phyloP scores from a whole-genome alignment of 2,329 filamentous ascomycete genomes.

The Dactylellina drechsleri region DNA sequence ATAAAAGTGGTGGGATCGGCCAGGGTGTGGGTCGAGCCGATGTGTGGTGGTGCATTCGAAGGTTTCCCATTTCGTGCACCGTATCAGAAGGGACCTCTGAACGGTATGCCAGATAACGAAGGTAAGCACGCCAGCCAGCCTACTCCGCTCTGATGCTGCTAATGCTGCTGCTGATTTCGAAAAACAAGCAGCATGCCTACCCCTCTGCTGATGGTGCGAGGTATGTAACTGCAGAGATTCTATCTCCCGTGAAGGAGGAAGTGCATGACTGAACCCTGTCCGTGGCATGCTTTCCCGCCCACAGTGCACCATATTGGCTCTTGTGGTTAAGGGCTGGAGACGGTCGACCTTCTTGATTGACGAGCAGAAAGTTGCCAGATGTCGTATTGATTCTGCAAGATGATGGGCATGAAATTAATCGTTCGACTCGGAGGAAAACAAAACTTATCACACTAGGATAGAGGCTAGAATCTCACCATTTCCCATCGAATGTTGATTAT shows the following conservation, averaged over 20 bases:
- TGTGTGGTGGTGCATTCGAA: constrained; percentile 53
- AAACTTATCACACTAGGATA: not conserved
- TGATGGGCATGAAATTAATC: constrained; percentile 44
- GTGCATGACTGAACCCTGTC: constrained; percentile 49
- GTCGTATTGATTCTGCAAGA: constrained; percentile 48
- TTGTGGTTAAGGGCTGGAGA: constrained; percentile 23
- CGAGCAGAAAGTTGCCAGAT: constrained; percentile 32
- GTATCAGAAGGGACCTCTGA: constrained; percentile 47
- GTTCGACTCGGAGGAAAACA: too few species aligned
- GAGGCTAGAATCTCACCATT: not conserved
- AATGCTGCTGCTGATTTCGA: not conserved
- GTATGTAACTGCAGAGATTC: constrained; percentile 4
- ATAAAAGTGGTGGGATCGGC: constrained; percentile 50
- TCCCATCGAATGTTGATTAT: constrained; percentile 8
- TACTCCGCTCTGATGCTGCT: not conserved
- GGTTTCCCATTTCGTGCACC: constrained; percentile 42
- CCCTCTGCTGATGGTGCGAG: not conserved
- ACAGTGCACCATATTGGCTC: constrained; percentile 51
- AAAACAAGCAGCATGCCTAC: constrained; percentile 8
- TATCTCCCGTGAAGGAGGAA: constrained; percentile 24
- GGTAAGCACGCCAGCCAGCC: not conserved
- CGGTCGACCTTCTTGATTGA: constrained; percentile 47
- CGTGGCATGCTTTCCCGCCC: constrained; percentile 50
- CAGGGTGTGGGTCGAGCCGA: constrained; percentile 54
- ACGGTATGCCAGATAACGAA: constrained; percentile 44